phyloP scores from a whole-genome alignment of 176 grass and related monocot species.

The Cenchrus americanus region DNA sequence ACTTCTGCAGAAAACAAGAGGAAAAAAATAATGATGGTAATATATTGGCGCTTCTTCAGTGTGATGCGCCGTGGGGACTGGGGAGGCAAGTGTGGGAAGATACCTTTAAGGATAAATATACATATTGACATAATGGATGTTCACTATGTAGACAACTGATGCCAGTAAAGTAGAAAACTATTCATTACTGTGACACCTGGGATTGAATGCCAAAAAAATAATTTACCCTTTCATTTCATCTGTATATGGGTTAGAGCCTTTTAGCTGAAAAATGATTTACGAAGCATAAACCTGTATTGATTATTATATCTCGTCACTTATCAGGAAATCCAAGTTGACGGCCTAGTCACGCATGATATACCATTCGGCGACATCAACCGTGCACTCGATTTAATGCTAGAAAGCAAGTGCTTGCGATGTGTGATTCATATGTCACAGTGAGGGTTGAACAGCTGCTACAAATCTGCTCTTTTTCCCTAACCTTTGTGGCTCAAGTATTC shows the following conservation, averaged over 20 bases:
- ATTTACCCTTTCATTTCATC: neutral
- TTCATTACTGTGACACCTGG: neutral
- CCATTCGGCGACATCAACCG: conserved; percentile 78
- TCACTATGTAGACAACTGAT: neutral
- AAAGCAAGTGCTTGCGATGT: conserved; percentile 84
- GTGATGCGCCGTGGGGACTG: neutral
- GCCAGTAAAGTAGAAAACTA: neutral
- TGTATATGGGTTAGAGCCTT: neutral
- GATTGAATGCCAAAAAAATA: neutral
- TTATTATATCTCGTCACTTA: conserved; percentile 27
- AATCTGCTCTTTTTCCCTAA: conserved; percentile 29
- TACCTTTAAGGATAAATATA: neutral
- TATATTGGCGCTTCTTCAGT: neutral
- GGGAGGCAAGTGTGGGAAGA: neutral
- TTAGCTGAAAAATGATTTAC: conserved; percentile 9
- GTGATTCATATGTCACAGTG: conserved; percentile 83
- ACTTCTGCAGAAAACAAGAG: neutral
- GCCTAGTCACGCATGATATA: conserved; percentile 86
- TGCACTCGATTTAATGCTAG: conserved; percentile 76
- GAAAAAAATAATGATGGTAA: neutral
- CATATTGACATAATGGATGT: conserved; percentile 8
- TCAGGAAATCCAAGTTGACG: conserved; percentile 92
- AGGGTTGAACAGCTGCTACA: conserved; percentile 33
- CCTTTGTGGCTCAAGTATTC: conserved; percentile 11
- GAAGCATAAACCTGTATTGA: conserved; percentile 36